Evolutionary conservation across 176 grass and related monocot genomes (phyloP).

Genomic region (Carex parvula): DNA sequence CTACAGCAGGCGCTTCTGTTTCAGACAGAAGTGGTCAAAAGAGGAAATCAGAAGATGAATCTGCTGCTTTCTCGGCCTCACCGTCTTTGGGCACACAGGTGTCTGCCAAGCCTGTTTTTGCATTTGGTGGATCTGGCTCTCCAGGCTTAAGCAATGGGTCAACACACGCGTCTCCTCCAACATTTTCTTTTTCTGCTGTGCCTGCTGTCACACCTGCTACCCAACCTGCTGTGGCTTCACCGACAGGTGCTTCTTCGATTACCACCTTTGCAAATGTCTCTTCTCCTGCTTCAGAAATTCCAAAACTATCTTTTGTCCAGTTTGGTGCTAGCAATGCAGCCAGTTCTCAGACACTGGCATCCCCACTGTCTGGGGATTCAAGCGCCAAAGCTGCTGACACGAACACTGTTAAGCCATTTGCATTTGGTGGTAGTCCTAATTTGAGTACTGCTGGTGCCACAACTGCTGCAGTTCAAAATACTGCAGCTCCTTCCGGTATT

Average conservation of each 20-base stretch:
- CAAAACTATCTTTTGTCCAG: background rate
- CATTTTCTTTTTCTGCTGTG: constrained; percentile 9
- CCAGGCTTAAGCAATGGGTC: constrained; percentile 13
- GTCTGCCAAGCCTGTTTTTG: background rate
- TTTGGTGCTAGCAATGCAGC: constrained; percentile 22
- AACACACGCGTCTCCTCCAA: constrained; percentile 15
- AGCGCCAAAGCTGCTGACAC: constrained; percentile 3
- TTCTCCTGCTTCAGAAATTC: constrained; percentile 5
- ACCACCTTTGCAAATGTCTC: background rate
- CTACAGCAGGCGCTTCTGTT: background rate
- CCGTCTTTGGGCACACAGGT: background rate
- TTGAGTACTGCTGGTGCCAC: constrained; percentile 13
- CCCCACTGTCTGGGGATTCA: background rate
- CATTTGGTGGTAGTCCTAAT: constrained; percentile 15
- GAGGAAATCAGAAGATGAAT: constrained; percentile 25
- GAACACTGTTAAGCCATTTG: background rate
- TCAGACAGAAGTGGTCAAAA: constrained; percentile 25
- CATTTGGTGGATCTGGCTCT: constrained; percentile 5
- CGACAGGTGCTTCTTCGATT: background rate
- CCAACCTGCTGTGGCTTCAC: background rate
- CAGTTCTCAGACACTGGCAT: background rate
- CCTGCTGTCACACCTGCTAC: background rate
- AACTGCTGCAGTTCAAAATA: background rate
- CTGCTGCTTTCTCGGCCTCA: background rate
- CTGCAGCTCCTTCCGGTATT: background rate